phyloP scores from a whole-genome alignment of 2,329 filamentous ascomycete genomes.

The Pseudocercospora crystallina region DNA sequence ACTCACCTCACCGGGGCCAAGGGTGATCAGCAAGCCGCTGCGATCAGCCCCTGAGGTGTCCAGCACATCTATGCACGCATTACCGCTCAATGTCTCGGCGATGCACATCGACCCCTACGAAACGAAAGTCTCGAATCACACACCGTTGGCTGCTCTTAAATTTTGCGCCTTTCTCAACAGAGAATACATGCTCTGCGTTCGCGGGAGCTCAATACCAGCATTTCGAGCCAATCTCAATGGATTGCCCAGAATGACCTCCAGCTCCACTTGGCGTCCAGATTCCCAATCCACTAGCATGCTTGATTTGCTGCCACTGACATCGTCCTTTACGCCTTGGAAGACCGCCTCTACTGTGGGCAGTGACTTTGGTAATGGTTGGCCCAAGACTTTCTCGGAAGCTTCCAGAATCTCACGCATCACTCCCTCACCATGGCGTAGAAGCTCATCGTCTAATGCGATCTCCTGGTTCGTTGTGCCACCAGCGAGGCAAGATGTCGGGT shows the following conservation, averaged over 20 bases:
- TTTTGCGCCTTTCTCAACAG: constrained; percentile 62
- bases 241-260: constrained; percentile 71
- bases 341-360: constrained; percentile 65
- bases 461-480: constrained; percentile 64
- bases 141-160: no score
- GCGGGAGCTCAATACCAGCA: constrained; percentile 63
- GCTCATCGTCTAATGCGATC: constrained; percentile 63
- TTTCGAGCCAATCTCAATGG: constrained; percentile 64
- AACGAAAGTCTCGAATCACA: no score
- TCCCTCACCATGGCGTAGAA: constrained; percentile 60
- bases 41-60: no score
- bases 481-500: constrained; percentile 67
- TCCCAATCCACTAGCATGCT: constrained; percentile 72
- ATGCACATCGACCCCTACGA: no score
- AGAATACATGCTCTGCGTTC: constrained; percentile 66
- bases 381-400: constrained; percentile 62
- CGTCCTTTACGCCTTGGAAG: constrained; percentile 61
- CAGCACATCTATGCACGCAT: no score
- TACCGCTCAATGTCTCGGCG: no score
- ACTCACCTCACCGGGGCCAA: no score
- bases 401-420: constrained; percentile 70
- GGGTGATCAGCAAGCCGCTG: no score
- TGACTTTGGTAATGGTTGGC: constrained; percentile 56
- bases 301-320: constrained; percentile 59
- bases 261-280: constrained; percentile 62